Evolutionary conservation across 2,329 filamentous ascomycete genomes (phyloP).

Genomic region (Colletotrichum caudatum): DNA sequence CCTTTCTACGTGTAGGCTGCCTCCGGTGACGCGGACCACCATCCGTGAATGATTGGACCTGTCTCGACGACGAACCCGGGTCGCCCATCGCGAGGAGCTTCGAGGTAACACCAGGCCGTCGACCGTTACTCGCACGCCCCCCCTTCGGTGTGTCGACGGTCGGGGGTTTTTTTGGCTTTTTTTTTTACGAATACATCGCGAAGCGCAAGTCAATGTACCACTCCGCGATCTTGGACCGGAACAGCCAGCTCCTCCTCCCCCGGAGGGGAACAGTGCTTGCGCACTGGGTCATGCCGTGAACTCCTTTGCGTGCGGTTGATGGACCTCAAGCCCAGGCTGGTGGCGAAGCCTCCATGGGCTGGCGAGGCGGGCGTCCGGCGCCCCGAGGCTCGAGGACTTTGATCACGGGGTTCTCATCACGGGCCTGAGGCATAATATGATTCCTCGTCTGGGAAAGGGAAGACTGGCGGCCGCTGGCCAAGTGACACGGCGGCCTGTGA

Average conservation of each 20-base stretch:
- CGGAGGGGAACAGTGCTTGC: not conserved
- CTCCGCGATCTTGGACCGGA: not conserved
- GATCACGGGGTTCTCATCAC: not conserved
- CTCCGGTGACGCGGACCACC: not conserved
- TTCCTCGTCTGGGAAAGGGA: not conserved
- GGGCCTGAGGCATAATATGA: not conserved
- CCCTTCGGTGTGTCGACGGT: not conserved
- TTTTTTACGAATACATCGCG: not conserved
- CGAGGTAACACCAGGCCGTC: not conserved
- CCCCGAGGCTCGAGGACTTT: not conserved
- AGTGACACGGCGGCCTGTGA: not conserved
- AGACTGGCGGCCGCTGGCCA: not conserved
- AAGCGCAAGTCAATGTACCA: not conserved
- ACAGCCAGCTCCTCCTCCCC: too few species aligned
- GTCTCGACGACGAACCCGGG: not conserved
- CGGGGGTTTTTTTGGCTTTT: too few species aligned
- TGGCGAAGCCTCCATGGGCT: not conserved
- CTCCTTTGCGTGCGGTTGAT: not conserved
- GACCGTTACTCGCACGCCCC: not conserved
- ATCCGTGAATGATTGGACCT: not conserved
- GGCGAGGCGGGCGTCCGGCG: too few species aligned
- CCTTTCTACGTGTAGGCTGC: not conserved
- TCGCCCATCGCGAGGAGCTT: not conserved
- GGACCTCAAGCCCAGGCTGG: not conserved
- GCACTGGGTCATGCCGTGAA: slow-evolving; percentile 7